Percentiles rank a stretch among this genome's conserved stretches.
Conservation (phyloP, 352 stramenopile species). For the Phytopythium helicoides region DNA sequence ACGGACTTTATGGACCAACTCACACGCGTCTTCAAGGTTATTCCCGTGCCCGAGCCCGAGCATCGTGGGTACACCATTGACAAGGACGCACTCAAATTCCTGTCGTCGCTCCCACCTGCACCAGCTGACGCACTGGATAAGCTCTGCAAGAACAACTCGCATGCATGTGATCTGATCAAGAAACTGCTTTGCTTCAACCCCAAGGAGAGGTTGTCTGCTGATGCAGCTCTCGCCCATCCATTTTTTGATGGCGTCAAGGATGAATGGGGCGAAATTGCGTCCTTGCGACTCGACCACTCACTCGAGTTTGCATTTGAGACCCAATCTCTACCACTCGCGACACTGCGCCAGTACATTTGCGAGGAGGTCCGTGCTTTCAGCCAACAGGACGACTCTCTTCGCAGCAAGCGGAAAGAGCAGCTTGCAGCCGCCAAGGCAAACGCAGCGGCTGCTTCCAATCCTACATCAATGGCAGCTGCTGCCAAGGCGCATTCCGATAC, state of each 20-base stretch:
- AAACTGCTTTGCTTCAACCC: slow-evolving; percentile 91
- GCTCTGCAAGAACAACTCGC: slow-evolving; percentile 41
- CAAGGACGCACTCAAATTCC: slow-evolving; percentile 82
- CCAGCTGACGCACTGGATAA: slow-evolving; percentile 54
- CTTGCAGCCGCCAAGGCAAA: slow-evolving; percentile 7
- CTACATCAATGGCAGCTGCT: neutral
- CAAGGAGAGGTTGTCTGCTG: slow-evolving; percentile 85
- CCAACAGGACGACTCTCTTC: slow-evolving; percentile 22
- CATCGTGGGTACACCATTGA: slow-evolving; percentile 71
- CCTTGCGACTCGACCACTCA: slow-evolving; percentile 62
- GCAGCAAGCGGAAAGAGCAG: slow-evolving; percentile 24
- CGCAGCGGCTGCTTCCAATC: neutral
- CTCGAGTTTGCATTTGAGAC: slow-evolving; percentile 83
- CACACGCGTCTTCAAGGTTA: slow-evolving; percentile 74
- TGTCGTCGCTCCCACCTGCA: slow-evolving; percentile 64
- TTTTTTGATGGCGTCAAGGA: slow-evolving; percentile 91
- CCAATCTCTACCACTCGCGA: slow-evolving; percentile 66
- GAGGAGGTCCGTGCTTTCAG: slow-evolving; percentile 71
- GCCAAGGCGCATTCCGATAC: neutral
- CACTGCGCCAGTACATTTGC: slow-evolving; percentile 76
- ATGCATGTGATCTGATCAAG: slow-evolving; percentile 80
- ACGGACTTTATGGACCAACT: slow-evolving; percentile 87
- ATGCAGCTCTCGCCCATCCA: slow-evolving; percentile 84
- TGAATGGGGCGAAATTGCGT: slow-evolving; percentile 73
- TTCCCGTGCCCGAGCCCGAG: slow-evolving; percentile 65